Evolutionary conservation across 2,329 filamentous ascomycete species (phyloP), one percentile per base, ranked within the genome.

Genomic region (Alternaria tenuissima): DNA sequence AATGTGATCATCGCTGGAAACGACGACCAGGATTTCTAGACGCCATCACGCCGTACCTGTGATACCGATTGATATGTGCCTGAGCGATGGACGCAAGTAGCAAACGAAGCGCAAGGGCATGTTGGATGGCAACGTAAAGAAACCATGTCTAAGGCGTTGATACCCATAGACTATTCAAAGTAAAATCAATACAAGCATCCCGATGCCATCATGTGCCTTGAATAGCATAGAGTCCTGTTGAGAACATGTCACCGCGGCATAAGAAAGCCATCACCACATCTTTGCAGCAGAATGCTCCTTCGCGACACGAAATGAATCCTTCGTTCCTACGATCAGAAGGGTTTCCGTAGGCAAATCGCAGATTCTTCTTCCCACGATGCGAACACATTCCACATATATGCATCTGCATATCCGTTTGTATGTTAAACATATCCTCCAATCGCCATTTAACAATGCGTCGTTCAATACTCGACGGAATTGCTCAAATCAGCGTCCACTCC

Each of bases 1-100:
- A 96, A 97, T 79, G 94, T 97, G 67, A 97, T 97, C 79, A 89
- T 97, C 72, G 88, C 93, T 60, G 94, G 94, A 57, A 88, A 88
- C 66, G 94, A 94, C 69, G 92, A 96, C 65, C 88, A 94, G 68
- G 93, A 97, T 71, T 97, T 90, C 81, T 97, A 91, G 46, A 57
- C 51, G 59, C 34, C 26, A 55, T 20, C 39, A 59, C 36, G 57
- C 34, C 52, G 39, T 56, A 44, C 22, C 18, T 20, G 52, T 53
- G 18, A 49, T 54, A 42, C 22, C n/a, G 36, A 53, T 39, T 36
- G 52, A 28, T 42, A 24, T 46, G 26, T 53, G 47, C 30, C 28
- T 51, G 41, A 43, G 49, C 44, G 41, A 41, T 52, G 26, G 55
- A 28, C 34, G 32, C 34, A 38, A 39, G 18, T 44, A 48, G 42